Evolutionary conservation across 2,329 filamentous ascomycete genomes (phyloP).

Genomic region (Aureobasidium melanogenum): DNA sequence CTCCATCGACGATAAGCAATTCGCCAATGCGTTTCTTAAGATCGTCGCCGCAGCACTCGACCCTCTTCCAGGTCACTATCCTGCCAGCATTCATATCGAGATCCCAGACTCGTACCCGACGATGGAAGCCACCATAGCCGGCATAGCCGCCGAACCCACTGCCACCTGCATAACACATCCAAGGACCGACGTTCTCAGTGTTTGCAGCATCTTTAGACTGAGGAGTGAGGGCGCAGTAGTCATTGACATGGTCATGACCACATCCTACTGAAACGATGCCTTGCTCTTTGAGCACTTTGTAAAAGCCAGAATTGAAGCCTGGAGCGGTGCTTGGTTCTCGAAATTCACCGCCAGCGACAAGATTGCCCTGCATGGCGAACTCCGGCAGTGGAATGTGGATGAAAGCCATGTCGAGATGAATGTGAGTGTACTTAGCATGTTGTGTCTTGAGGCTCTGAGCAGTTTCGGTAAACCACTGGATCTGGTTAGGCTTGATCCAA

Average conservation of each 20-base stretch:
- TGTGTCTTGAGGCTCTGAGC: conserved; percentile 61
- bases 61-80: conserved; percentile 84
- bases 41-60: conserved; percentile 53
- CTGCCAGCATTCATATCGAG: conserved; percentile 85
- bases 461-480: conserved; percentile 85
- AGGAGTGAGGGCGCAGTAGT: conserved; percentile 70
- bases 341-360: conserved; percentile 58
- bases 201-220: conserved; percentile 17
- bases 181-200: conserved; percentile 47
- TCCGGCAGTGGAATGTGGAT: conserved; percentile 96
- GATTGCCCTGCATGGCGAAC: conserved; percentile 56
- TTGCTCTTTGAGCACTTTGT: conserved; percentile 76
- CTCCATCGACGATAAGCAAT: conserved; percentile 53
- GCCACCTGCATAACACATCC: conserved; percentile 97
- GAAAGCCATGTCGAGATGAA: conserved; percentile 93
- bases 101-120: conserved; percentile 81
- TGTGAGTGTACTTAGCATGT: conserved; percentile 70
- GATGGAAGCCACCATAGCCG: conserved; percentile 77
- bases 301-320: conserved; percentile 84
- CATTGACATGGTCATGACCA: conserved; percentile 94
- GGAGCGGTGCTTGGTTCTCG: conserved; percentile 82
- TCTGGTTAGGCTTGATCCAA: conserved; percentile 91
- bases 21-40: conserved; percentile 47
- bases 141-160: conserved; percentile 91
- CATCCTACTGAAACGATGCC: conserved; percentile 81